Evolutionary conservation across 2,329 filamentous ascomycete species (phyloP).

Genomic region (Cladophialophora yegresii): DNA sequence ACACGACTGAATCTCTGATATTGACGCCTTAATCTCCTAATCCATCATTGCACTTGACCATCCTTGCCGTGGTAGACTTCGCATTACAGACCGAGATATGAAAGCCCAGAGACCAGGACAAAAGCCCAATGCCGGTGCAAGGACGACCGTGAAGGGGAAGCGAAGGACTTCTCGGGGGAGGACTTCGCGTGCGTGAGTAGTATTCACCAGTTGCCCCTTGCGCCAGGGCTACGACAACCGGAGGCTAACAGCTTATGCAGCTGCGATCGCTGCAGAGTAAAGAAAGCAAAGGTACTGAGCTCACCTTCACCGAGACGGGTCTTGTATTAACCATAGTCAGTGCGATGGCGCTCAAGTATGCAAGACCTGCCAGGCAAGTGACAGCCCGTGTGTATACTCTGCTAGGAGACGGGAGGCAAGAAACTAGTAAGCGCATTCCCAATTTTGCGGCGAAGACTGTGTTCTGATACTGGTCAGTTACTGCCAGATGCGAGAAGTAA

Average conservation of each 20-base stretch:
- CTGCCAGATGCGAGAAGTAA: constrained; percentile 23
- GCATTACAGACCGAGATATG: neutral
- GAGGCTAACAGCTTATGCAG: neutral
- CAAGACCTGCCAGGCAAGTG: constrained; percentile 16
- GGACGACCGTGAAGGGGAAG: neutral
- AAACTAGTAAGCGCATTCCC: constrained; percentile 18
- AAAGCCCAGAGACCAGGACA: neutral
- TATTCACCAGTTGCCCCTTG: no score
- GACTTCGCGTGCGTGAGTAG: constrained; percentile 9
- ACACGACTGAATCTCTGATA: neutral
- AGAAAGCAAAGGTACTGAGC: constrained; percentile 25
- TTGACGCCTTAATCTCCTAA: no score
- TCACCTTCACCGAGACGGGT: no score
- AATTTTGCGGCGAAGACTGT: neutral
- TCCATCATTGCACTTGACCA: neutral
- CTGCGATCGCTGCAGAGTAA: constrained; percentile 26
- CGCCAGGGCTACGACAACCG: neutral
- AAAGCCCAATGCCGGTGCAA: constrained; percentile 1
- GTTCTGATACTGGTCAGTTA: constrained; percentile 7
- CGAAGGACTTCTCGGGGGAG: constrained; percentile 14
- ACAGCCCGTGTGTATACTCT: constrained; percentile 20
- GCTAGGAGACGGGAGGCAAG: constrained; percentile 21
- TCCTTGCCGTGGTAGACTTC: neutral
- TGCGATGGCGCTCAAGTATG: constrained; percentile 24
- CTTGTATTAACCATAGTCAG: constrained; percentile 2